A percentile compares a stretch with the other conserved stretches of the same genome.
These are phyloP conservation scores for Emmonsiellopsis sp. DNA, from an alignment of 2,329 filamentous ascomycete species.

Conservation along the genomic window DNA sequence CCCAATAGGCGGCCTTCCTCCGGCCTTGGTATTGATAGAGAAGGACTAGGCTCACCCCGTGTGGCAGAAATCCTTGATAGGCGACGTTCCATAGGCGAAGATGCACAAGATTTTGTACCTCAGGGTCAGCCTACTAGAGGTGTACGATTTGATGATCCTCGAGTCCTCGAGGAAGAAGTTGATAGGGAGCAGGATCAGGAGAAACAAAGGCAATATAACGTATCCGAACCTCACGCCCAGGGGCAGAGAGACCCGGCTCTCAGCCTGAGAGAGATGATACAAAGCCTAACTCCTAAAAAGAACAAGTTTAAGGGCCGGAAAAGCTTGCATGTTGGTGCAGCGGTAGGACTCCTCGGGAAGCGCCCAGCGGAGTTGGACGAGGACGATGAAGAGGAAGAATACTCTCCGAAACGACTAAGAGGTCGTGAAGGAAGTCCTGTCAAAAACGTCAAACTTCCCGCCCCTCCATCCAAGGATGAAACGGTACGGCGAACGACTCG, in stretches of 20 bases:
- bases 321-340: conserved; percentile 67
- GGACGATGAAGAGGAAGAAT: conserved; percentile 49
- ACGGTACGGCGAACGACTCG: conserved; percentile 50
- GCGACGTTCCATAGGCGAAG: conserved; percentile 61
- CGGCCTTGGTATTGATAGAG: conserved; percentile 59
- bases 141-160: conserved; percentile 59
- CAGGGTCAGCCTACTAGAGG: conserved; percentile 32
- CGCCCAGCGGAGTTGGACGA: conserved; percentile 62
- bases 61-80: conserved; percentile 63
- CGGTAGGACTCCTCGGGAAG: conserved; percentile 64
- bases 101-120: conserved; percentile 55
- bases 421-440: conserved; percentile 66
- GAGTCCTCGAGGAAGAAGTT: conserved; percentile 53
- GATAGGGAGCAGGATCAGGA: conserved; percentile 56
- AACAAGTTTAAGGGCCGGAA: conserved; percentile 59
- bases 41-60: conserved; percentile 66
- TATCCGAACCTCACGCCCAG: conserved; percentile 44
- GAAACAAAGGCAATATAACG: conserved; percentile 47
- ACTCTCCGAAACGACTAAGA: conserved; percentile 56
- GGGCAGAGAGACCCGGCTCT: conserved; percentile 38
- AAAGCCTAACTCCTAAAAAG: conserved; percentile 68
- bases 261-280: conserved; percentile 68
- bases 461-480: conserved; percentile 59
- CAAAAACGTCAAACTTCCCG: conserved; percentile 62
- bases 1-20: conserved; percentile 54